Conservation (phyloP, 805 yeast genomes). For the Peterozyma xylosa region DNA sequence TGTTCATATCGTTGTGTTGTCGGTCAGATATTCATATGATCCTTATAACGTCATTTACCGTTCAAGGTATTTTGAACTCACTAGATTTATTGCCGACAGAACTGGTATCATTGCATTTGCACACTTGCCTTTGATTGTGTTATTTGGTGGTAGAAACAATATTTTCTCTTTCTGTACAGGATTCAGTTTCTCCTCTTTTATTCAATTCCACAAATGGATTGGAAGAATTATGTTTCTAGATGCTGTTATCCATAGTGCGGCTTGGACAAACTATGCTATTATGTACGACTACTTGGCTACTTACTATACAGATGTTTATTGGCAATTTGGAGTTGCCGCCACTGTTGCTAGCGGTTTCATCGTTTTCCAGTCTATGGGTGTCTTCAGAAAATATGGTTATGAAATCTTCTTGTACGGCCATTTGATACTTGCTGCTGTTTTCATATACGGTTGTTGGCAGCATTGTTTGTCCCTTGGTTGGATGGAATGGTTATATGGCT, state of each 20-base stretch:
- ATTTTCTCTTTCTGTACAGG: slow-evolving; percentile 34
- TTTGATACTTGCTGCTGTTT: slow-evolving; percentile 43
- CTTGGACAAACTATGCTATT: slow-evolving; percentile 19
- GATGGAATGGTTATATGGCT: slow-evolving; percentile 25
- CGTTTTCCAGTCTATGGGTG: slow-evolving; percentile 39
- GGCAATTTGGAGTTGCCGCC: slow-evolving; percentile 26
- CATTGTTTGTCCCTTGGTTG: slow-evolving; percentile 40
- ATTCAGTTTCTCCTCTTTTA: slow-evolving; percentile 31
- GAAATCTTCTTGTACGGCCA: slow-evolving; percentile 58
- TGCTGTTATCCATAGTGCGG: slow-evolving; percentile 31
- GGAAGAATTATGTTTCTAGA: slow-evolving; percentile 41
- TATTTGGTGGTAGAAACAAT: slow-evolving; percentile 43
- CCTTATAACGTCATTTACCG: not conserved
- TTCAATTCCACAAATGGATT: slow-evolving; percentile 60
- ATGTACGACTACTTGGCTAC: slow-evolving; percentile 1
- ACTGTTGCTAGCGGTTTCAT: slow-evolving; percentile 35
- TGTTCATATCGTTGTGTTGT: slow-evolving; percentile 16
- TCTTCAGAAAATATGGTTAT: slow-evolving; percentile 45
- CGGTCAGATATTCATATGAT: slow-evolving; percentile 11
- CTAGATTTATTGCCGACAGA: slow-evolving; percentile 17
- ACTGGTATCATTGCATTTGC: slow-evolving; percentile 33
- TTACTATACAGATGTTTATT: not conserved
- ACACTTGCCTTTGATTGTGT: slow-evolving; percentile 30
- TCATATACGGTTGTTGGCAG: slow-evolving; percentile 47
- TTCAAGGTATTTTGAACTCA: not conserved